Evolutionary conservation across 345 rosid genomes (phyloP), one percentile per base, ranked within the genome.

Genomic region (Gossypium anomalum): DNA sequence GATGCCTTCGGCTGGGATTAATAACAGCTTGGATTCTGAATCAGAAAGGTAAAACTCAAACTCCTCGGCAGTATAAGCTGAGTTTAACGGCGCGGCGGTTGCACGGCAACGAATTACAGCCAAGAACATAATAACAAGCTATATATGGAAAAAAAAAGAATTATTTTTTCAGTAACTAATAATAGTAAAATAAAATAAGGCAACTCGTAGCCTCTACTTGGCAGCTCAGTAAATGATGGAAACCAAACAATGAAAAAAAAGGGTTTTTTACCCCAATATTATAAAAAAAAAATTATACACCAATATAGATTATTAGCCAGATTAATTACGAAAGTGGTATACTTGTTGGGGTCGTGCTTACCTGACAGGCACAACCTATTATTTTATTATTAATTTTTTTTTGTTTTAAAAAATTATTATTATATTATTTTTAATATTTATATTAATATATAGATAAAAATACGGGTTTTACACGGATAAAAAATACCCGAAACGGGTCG

Each of bases 111-210:
- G 83, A 13, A 90, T 83, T 5, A 85, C 89, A 2, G 94, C 92
- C 82, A 90, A 69, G 65, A 90, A 90, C 89, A 86, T 85, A 15
- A 88, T 74, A 64, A 94, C 97, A 75, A 81, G 87, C 98, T 94
- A 85, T 70, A 25, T 53, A 62, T 25, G 7, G 14, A 2, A 25
- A 14, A 58, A 58, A 60, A 14, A 20, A 20, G 13, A 20, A 58
- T 1, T 8, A 55, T 9, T 55, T n/a, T 55, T 56, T 56, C 25
- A n/a, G 12, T 47, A 47, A 47, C 14, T 55, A 55, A 55, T 55
- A 17, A 55, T 55, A 55, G 3, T 7, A 55, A 11, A 56, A 56
- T 56, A n/a, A 56, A 56, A 56, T 13, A 11, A 58, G 62, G 62
- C 51, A 10, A 13, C 51, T 47, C 3, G 14, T 2, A 10, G 51